Percentiles rank a stretch among this genome's conserved stretches.
Conservation (phyloP, 352 stramenopile genomes). For the Phytopythium boreale region DNA sequence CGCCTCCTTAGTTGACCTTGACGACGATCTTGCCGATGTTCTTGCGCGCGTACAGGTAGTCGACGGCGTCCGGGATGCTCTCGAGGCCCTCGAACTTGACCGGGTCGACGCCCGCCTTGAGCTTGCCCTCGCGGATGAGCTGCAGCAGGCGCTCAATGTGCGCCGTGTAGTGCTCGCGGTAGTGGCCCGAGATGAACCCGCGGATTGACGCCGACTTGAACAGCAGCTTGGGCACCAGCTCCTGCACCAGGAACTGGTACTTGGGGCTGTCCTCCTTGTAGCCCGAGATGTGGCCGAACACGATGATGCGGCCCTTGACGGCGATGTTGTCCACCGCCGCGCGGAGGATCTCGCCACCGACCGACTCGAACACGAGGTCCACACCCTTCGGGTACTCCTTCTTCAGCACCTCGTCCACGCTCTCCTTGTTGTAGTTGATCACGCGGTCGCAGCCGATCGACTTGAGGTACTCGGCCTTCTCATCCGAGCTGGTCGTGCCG, state of each 20-base stretch:
- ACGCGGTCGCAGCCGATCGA: conserved; percentile 46
- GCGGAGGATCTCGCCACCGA: conserved; percentile 31
- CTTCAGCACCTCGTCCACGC: conserved; percentile 31
- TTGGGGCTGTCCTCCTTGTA: conserved; percentile 18
- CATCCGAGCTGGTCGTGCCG: conserved; percentile 57
- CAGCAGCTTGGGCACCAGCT: conserved; percentile 33
- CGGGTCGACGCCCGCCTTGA: conserved; percentile 47
- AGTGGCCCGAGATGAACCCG: conserved; percentile 44
- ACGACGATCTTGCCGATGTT: conserved; percentile 85
- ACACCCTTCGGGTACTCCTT: conserved; percentile 35
- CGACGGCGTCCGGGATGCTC: conserved; percentile 54
- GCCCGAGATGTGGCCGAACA: conserved; percentile 24
- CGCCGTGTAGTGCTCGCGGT: conserved; percentile 29
- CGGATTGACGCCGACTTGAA: conserved; percentile 37
- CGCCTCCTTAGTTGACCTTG: conserved; percentile 24
- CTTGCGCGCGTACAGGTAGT: conserved; percentile 74
- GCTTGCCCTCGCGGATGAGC: conserved; percentile 46
- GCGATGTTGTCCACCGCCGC: conserved; percentile 28
- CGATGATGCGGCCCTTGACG: conserved; percentile 23
- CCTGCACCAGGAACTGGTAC: conserved; percentile 21
- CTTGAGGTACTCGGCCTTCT: conserved; percentile 69
- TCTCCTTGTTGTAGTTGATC: conserved; percentile 71
- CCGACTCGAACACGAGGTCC: conserved; percentile 34
- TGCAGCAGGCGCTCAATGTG: conserved; percentile 44
- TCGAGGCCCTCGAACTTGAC: conserved; percentile 60